phyloP scores from a whole-genome alignment of 768 basidiomycete species.

The Cyathus striatus region DNA sequence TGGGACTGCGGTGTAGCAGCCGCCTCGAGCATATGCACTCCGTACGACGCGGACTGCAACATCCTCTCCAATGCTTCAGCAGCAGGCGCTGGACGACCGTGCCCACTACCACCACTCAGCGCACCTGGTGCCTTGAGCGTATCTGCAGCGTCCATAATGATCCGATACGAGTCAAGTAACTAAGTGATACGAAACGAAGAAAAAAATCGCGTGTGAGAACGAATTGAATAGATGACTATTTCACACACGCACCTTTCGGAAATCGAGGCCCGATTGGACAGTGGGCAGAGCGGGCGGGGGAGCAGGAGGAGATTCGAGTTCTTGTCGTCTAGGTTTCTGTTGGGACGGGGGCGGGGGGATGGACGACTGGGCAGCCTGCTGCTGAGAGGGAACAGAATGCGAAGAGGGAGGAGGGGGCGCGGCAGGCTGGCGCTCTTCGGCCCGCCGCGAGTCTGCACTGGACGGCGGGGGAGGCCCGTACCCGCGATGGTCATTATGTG shows the following conservation, averaged over 20 bases:
- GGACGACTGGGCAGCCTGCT: too few relatives aligned
- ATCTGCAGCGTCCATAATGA: conserved; percentile 23
- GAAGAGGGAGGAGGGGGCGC: conserved; percentile 1
- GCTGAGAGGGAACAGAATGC: conserved; percentile 3
- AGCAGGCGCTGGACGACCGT: conserved; percentile 9
- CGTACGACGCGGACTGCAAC: conserved; percentile 37
- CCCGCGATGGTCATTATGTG: neutral
- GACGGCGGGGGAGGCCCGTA: conserved; percentile 4
- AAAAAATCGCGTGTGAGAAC: conserved; percentile 1
- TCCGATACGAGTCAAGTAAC: conserved; percentile 22
- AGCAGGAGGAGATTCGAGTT: conserved; percentile 4
- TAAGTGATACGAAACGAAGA: conserved; percentile 1
- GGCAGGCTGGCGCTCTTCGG: conserved; percentile 1
- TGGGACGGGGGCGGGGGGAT: conserved; percentile 5
- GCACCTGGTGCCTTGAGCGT: conserved; percentile 5
- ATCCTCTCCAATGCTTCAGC: conserved; percentile 32
- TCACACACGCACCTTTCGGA: conserved; percentile 26
- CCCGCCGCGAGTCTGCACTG: neutral
- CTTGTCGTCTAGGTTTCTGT: conserved; percentile 4
- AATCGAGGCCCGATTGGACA: conserved; percentile 16
- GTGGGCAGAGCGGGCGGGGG: conserved; percentile 5
- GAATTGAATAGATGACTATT: conserved; percentile 5
- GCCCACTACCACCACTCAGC: neutral
- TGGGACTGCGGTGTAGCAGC: conserved; percentile 8
- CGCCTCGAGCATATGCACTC: conserved; percentile 38